Evolutionary conservation across 257 asterid species (phyloP).

Genomic region (Capsicum baccatum): DNA sequence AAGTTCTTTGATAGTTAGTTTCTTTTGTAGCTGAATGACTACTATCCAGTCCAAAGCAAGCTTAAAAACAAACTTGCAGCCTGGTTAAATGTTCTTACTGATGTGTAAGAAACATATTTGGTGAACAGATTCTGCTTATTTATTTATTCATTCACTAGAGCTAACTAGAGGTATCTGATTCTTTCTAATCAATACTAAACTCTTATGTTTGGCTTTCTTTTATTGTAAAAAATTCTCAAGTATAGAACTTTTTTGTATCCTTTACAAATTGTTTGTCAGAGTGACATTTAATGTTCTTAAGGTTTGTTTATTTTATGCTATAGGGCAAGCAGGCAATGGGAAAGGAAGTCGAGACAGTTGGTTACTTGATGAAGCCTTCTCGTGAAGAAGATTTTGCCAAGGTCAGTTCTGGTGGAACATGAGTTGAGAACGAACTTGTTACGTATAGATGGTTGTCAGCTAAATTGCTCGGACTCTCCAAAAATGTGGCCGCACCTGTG

Average conservation of each 20-base stretch:
- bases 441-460: too few species aligned
- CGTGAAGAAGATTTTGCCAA: conserved; percentile 97
- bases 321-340: conserved; percentile 57
- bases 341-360: conserved; percentile 62
- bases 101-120: conserved; percentile 10
- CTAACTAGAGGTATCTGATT: not conserved
- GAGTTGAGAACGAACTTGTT: not conserved
- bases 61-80: not conserved
- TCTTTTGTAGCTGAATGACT: conserved; percentile 10
- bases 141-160: not conserved
- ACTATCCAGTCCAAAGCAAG: not conserved
- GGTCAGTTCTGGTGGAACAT: conserved; percentile 46
- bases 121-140: not conserved
- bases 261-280: not conserved
- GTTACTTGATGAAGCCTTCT: conserved; percentile 93
- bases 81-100: not conserved
- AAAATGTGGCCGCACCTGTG: too few species aligned
- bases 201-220: not conserved
- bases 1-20: not conserved
- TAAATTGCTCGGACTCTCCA: too few species aligned
- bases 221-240: not conserved
- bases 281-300: not conserved
- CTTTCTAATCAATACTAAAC: not conserved
- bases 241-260: not conserved
- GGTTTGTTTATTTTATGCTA: conserved; percentile 32